Conservation (phyloP, 768 basidiomycete species). For the Mycena galopus region DNA sequence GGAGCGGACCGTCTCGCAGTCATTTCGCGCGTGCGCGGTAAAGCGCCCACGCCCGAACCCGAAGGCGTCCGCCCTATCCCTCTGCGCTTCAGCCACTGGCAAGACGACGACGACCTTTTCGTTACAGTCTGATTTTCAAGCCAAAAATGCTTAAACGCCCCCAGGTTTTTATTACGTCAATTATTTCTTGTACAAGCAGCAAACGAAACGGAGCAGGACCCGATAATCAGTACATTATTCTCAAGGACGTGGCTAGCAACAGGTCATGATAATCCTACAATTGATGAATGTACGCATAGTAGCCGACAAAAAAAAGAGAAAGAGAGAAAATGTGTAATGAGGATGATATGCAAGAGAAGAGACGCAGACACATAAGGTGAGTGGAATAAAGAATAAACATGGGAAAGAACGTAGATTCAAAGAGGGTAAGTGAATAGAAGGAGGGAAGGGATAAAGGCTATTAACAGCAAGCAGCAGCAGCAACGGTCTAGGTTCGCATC, state of each 20-base stretch:
- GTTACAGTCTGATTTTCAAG: background rate
- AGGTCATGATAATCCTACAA: slow-evolving; percentile 38
- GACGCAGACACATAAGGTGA: slow-evolving; percentile 39
- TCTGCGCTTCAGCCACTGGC: slow-evolving; percentile 16
- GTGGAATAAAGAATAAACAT: slow-evolving; percentile 37
- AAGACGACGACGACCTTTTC: slow-evolving; percentile 28
- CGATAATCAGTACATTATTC: slow-evolving; percentile 40
- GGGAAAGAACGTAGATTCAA: slow-evolving; percentile 33
- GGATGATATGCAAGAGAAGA: slow-evolving; percentile 40
- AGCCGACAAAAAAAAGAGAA: slow-evolving; percentile 25
- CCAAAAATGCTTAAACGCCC: background rate
- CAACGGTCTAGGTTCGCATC: slow-evolving; percentile 29
- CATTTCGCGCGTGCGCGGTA: slow-evolving; percentile 69
- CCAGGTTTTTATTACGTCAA: slow-evolving; percentile 22
- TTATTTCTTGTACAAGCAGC: slow-evolving; percentile 18
- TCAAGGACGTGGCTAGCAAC: slow-evolving; percentile 31
- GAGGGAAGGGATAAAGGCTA: slow-evolving; percentile 23
- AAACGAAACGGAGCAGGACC: background rate
- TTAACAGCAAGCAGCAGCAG: slow-evolving; percentile 24
- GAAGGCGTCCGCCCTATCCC: slow-evolving; percentile 41
- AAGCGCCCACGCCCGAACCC: slow-evolving; percentile 68
- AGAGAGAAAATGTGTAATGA: slow-evolving; percentile 19
- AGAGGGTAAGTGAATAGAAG: slow-evolving; percentile 23
- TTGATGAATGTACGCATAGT: slow-evolving; percentile 36
- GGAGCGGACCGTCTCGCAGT: slow-evolving; percentile 73